Conservation (phyloP, 1,284 basidiomycete genomes). For the Ceratobasidium sp. region DNA sequence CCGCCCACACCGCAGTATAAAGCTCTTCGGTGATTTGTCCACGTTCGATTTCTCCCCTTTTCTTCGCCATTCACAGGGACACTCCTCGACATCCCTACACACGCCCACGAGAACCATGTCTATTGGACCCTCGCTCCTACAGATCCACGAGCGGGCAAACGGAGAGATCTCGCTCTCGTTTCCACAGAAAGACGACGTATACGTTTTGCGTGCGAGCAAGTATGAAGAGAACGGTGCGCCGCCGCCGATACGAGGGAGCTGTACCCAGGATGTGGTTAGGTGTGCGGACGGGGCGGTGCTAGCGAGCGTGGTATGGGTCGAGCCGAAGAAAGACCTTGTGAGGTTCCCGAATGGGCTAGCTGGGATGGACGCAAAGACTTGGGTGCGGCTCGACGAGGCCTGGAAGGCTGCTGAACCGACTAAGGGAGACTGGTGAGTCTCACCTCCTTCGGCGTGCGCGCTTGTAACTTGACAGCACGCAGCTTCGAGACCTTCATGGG, state of each 20-base stretch:
- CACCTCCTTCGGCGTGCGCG: neutral
- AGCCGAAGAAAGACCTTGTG: conserved; percentile 34
- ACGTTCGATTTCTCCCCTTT: conserved; percentile 2
- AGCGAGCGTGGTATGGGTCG: conserved; percentile 18
- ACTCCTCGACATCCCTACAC: neutral
- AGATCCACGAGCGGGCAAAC: conserved; percentile 27
- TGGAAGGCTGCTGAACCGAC: conserved; percentile 29
- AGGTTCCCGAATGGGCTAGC: conserved; percentile 3
- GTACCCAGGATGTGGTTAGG: conserved; percentile 22
- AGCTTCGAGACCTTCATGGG: conserved; percentile 28
- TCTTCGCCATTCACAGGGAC: neutral
- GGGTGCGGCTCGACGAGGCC: conserved; percentile 30
- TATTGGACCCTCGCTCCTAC: conserved; percentile 10
- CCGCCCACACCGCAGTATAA: neutral
- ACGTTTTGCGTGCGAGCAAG: neutral
- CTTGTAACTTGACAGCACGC: neutral
- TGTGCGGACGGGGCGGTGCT: conserved; percentile 20
- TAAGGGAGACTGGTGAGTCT: conserved; percentile 31
- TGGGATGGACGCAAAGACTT: conserved; percentile 2
- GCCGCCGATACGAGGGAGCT: conserved; percentile 3
- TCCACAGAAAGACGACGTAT: conserved; percentile 1
- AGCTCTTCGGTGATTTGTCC: neutral
- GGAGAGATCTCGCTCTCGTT: conserved; percentile 24
- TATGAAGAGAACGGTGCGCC: neutral
- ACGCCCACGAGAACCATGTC: conserved; percentile 16